Conservation (phyloP, 1,139 yeast species). For the Candida neerlandica region DNA sequence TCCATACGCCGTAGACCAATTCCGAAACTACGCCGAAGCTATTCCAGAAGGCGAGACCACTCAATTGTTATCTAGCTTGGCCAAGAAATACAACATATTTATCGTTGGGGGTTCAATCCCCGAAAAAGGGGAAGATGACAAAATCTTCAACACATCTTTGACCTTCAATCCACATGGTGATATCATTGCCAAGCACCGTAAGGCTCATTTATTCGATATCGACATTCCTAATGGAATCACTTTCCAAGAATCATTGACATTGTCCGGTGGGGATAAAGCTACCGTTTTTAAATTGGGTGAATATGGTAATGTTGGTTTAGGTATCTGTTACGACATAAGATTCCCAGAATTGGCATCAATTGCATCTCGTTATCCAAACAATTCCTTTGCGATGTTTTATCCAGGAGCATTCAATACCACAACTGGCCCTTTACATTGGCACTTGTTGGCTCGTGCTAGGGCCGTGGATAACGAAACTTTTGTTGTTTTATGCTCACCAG, state of each 20-base stretch:
- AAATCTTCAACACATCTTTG: slow-evolving; percentile 79
- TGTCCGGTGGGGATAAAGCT: slow-evolving; percentile 78
- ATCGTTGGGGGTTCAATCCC: slow-evolving; percentile 93
- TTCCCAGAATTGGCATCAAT: slow-evolving; percentile 88
- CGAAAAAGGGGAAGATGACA: slow-evolving; percentile 53
- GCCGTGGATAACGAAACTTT: slow-evolving; percentile 89
- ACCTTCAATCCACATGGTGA: slow-evolving; percentile 73
- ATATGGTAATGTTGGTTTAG: slow-evolving; percentile 80
- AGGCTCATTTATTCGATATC: slow-evolving; percentile 87
- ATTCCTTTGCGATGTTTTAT: slow-evolving; percentile 86
- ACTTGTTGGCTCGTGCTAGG: slow-evolving; percentile 77
- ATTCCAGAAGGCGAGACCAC: slow-evolving; percentile 76
- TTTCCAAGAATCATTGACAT: slow-evolving; percentile 76
- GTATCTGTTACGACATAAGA: slow-evolving; percentile 89
- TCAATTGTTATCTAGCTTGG: slow-evolving; percentile 59
- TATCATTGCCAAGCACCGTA: slow-evolving; percentile 82
- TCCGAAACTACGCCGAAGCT: slow-evolving; percentile 79
- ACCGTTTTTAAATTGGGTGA: slow-evolving; percentile 72
- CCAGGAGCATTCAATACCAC: slow-evolving; percentile 97
- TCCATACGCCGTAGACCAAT: slow-evolving; percentile 87
- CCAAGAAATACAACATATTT: slow-evolving; percentile 59
- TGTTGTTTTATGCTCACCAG: slow-evolving; percentile 84
- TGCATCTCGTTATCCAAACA: slow-evolving; percentile 67
- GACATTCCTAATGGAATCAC: slow-evolving; percentile 88
- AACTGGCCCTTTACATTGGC: slow-evolving; percentile 96